A percentile compares a stretch with the other conserved stretches of the same genome.
Evolutionary conservation across 345 rosid genomes (phyloP).

Genomic region (Linum tenue): DNA sequence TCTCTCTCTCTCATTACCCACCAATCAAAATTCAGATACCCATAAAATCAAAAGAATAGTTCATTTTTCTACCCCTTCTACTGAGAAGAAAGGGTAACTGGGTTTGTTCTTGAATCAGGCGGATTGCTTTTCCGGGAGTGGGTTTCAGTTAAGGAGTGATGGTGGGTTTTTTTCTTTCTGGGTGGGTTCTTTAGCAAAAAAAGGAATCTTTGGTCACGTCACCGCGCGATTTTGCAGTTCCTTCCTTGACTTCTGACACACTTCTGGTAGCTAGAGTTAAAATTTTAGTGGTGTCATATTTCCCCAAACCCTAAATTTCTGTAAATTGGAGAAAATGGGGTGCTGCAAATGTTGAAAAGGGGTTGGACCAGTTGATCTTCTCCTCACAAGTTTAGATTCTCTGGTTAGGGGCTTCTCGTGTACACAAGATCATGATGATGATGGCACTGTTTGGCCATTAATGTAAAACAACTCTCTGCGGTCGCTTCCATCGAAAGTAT

Average conservation of each 20-base stretch:
- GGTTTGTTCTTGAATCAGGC: conserved; percentile 34
- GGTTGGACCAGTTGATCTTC: neutral
- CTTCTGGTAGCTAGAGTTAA: conserved; percentile 35
- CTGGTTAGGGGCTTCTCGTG: neutral
- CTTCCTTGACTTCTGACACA: conserved; percentile 46
- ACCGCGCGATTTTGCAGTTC: conserved; percentile 41
- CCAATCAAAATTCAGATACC: conserved; percentile 17
- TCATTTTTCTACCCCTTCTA: neutral
- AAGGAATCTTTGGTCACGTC: conserved; percentile 74
- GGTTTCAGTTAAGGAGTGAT: conserved; percentile 3
- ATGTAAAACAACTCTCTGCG: conserved; percentile 11
- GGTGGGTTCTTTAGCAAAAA: conserved; percentile 31
- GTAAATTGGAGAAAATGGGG: conserved; percentile 2
- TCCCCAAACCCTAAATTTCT: conserved; percentile 21
- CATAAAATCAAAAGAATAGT: conserved; percentile 7
- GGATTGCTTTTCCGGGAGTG: conserved; percentile 18
- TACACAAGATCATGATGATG: conserved; percentile 13
- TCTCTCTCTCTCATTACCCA: neutral
- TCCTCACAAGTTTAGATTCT: neutral
- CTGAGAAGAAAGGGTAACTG: neutral
- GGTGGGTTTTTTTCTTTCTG: conserved; percentile 10
- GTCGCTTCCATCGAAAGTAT: conserved; percentile 25
- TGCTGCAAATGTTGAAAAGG: neutral
- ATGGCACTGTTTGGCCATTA: conserved; percentile 19
- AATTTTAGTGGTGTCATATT: conserved; percentile 9